phyloP scores from a whole-genome alignment of 2,329 filamentous ascomycete species.

The Xylaria multiplex region DNA sequence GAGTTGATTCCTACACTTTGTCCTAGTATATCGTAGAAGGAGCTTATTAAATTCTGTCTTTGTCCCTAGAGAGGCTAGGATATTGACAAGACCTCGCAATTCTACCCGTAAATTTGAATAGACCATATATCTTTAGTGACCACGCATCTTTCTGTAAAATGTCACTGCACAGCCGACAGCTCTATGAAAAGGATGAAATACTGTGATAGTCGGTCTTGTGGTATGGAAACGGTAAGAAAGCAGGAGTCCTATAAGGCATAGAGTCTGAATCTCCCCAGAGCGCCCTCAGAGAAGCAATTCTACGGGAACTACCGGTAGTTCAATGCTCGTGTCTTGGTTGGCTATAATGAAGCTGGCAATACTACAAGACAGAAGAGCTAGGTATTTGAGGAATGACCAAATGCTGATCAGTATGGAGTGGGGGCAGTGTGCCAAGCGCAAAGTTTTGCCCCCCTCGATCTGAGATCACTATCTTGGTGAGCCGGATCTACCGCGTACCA shows the following conservation, averaged over 20 bases:
- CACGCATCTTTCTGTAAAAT: neutral
- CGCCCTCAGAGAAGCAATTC: conserved; percentile 13
- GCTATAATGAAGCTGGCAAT: conserved; percentile 21
- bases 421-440: conserved; percentile 40
- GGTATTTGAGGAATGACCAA: conserved; percentile 16
- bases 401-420: conserved; percentile 29
- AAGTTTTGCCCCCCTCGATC: conserved; percentile 26
- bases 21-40: conserved; percentile 15
- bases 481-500: conserved; percentile 29
- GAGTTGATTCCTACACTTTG: conserved; percentile 29
- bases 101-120: conserved; percentile 6
- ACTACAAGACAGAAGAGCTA: conserved; percentile 16
- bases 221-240: conserved; percentile 7
- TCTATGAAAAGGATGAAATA: neutral
- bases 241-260: conserved; percentile 22
- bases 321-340: conserved; percentile 25
- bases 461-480: conserved; percentile 34
- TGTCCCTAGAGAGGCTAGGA: conserved; percentile 6
- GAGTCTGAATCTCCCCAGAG: neutral
- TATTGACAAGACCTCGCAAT: conserved; percentile 2
- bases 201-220: conserved; percentile 25
- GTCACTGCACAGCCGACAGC: too few species aligned
- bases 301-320: conserved; percentile 34
- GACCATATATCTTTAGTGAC: conserved; percentile 4
- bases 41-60: conserved; percentile 10